Evolutionary conservation across 2,329 filamentous ascomycete species (phyloP), one percentile per base, ranked within the genome.

Genomic region (Cladosporium sp.): DNA sequence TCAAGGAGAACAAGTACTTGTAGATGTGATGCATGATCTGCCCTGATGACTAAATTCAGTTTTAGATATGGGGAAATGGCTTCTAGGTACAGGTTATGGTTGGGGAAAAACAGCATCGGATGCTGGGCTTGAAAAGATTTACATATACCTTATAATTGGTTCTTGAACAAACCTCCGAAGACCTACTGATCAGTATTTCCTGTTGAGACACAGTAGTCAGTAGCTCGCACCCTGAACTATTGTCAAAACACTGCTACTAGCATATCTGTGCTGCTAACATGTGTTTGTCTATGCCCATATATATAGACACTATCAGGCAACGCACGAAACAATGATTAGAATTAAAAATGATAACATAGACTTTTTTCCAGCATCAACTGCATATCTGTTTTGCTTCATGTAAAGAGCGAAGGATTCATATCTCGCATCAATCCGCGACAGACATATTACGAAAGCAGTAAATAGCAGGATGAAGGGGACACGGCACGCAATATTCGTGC

Each of bases 1-100:
- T 92, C 70, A 87, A 87, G 78, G 82, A 85, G 73, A 88, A 90
- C 72, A 85, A 86, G 63, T 91, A 90, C 72, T 75, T 87, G 73
- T 78, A 73, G 68, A 54, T 54, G 60, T 14, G 30, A 59, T 60
- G 15, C 14, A 52, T 18, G 10, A 11, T 10, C 12, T 15, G 14
- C 3, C 10, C n/a, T 47, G n/a, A 12, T 47, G 41, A 47, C 8
- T 47, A 24, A 24, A 47, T 14, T 21, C 11, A n/a, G 41, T 8
- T n/a, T 47, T 44, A 10, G 18, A n/a, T 44, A 11, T 21, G 14
- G n/a, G n/a, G 8, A 47, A 10, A 47, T 11, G 10, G 41, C 6
- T 21, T 47, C 10, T 11, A 21, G n/a, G 4, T 47, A 47, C n/a
- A 12, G 41, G n/a, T 5, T 47, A 11, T 12, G n/a, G n/a, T 11